phyloP scores from a whole-genome alignment of 441 rosid species.

The Bruguiera hainesii region DNA sequence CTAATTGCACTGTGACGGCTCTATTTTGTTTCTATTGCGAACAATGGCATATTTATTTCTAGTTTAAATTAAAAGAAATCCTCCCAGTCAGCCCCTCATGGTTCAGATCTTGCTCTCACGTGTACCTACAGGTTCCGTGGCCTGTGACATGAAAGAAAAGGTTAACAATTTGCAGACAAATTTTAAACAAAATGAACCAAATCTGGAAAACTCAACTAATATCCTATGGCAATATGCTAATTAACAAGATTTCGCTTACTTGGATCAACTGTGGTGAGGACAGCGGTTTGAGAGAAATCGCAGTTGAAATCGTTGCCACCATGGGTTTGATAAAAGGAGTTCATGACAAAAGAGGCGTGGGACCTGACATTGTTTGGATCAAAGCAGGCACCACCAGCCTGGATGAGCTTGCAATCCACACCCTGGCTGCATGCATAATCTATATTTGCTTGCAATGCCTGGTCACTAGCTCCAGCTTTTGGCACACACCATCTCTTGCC shows the following conservation, averaged over 20 bases:
- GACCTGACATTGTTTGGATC: conserved; percentile 49
- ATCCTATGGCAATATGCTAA: no score
- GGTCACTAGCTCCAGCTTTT: conserved; percentile 31
- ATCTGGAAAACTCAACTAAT: neutral
- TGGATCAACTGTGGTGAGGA: conserved; percentile 44
- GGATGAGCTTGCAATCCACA: conserved; percentile 53
- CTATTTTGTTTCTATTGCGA: no score
- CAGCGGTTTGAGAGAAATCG: conserved; percentile 45
- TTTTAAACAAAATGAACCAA: neutral
- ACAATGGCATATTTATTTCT: neutral
- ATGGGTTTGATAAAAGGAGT: conserved; percentile 48
- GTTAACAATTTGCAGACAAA: neutral
- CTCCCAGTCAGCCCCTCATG: neutral
- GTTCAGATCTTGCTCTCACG: neutral
- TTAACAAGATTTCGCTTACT: conserved; percentile 28
- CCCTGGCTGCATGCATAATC: conserved; percentile 53
- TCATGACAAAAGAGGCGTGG: conserved; percentile 67
- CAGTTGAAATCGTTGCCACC: conserved; percentile 42
- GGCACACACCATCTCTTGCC: conserved; percentile 56
- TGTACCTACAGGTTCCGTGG: neutral
- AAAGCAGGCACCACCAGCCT: conserved; percentile 53
- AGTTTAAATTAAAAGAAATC: neutral
- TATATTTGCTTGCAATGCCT: conserved; percentile 47
- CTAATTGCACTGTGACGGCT: no score
- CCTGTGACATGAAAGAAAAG: neutral